phyloP scores from a whole-genome alignment of 106 monocot genomes.

The Amphibolis antarctica region DNA sequence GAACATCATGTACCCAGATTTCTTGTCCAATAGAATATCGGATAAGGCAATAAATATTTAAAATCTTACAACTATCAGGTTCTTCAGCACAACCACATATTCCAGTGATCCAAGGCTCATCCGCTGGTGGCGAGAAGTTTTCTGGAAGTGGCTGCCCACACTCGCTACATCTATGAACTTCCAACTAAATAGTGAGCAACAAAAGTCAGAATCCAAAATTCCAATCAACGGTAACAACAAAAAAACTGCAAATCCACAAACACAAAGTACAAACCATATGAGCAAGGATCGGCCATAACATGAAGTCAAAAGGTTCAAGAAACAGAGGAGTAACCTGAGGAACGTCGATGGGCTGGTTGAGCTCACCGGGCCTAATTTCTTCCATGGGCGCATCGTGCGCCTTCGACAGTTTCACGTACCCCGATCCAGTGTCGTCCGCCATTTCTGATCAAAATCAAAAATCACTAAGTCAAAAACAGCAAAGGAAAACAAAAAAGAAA shows the following conservation, averaged over 20 bases:
- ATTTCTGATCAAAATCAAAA: constrained; percentile 16
- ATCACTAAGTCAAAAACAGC: too few relatives aligned
- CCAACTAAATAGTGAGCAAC: constrained; percentile 34
- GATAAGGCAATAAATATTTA: not conserved
- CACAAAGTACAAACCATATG: not conserved
- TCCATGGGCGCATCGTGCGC: constrained; percentile 67
- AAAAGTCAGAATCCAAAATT: not conserved
- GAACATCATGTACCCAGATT: too few relatives aligned
- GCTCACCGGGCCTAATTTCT: constrained; percentile 87
- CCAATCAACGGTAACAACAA: not conserved
- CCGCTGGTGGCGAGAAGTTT: constrained; percentile 60
- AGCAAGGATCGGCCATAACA: not conserved
- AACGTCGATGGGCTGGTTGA: constrained; percentile 82
- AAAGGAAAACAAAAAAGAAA: too few relatives aligned
- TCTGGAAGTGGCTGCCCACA: constrained; percentile 85
- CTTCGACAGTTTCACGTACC: constrained; percentile 88
- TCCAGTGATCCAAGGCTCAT: constrained; percentile 81
- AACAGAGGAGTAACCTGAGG: constrained; percentile 46
- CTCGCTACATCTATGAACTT: constrained; percentile 58
- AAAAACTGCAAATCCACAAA: not conserved
- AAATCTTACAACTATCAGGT: constrained; percentile 62
- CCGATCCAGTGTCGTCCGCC: constrained; percentile 45
- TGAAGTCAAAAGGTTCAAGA: not conserved
- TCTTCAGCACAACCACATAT: constrained; percentile 79
- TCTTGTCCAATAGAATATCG: not conserved